Conservation (phyloP, 257 asterid species). For the Gentiana dahurica region DNA sequence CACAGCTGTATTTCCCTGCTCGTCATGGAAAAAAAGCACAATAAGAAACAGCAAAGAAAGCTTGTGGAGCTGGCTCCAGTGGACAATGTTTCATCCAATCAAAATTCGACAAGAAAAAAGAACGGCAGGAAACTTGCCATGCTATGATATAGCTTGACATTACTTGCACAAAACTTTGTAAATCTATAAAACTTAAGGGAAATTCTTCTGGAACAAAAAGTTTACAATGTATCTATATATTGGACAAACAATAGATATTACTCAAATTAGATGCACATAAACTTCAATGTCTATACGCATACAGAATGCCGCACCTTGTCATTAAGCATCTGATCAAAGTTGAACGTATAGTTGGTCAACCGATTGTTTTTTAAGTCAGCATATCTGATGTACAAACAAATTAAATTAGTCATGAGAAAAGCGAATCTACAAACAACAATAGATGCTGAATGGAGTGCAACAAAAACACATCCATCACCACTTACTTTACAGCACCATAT, state of each 20-base stretch:
- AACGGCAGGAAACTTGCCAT: background rate
- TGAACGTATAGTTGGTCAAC: constrained; percentile 77
- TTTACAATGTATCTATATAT: no score
- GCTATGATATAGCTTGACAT: no score
- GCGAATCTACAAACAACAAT: background rate
- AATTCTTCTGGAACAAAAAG: background rate
- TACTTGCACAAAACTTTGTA: no score
- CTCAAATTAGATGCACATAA: no score
- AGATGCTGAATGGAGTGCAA: background rate
- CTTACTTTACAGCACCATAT: constrained; percentile 95
- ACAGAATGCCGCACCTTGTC: constrained; percentile 55
- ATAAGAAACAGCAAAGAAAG: background rate
- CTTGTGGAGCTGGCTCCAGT: no score
- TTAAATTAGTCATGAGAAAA: constrained; percentile 6
- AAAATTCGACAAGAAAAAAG: background rate
- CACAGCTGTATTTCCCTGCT: constrained; percentile 98
- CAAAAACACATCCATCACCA: background rate
- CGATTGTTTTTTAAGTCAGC: constrained; percentile 95
- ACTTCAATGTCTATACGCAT: no score
- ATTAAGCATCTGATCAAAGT: constrained; percentile 87
- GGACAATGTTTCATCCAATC: background rate
- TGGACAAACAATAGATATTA: no score
- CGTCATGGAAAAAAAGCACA: constrained; percentile 13
- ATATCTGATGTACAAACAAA: constrained; percentile 42
- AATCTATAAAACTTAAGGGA: no score